Evolutionary conservation across 2,329 filamentous ascomycete species (phyloP), one percentile per base, ranked within the genome.

Genomic region (Aspergillus candidus): DNA sequence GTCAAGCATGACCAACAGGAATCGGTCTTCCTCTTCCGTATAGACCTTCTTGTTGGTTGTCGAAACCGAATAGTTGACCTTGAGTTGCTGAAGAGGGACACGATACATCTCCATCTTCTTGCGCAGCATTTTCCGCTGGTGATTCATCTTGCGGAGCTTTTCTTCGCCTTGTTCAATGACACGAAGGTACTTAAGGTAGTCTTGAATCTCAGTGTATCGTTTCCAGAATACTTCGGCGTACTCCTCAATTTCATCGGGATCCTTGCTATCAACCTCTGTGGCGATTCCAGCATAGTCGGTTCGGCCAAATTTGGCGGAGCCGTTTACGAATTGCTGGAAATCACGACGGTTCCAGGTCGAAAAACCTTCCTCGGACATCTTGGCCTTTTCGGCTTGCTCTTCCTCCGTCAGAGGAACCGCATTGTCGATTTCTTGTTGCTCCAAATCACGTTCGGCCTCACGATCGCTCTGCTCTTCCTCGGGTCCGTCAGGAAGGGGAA

Each of bases 1-100:
- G 69, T 98, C 89, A 5, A 98, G 77, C 70, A 96, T 84, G 39
- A 98, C 91, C 30, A 98, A 77, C 41, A 98, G 70, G 70, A 98
- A 98, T 3, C 93, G 82, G 63, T 98, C 93, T 66, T 98, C 93
- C 63, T 98, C 93, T 64, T 98, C 94, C 0, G 90, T 97, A 65
- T 98, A 98, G 1, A 98, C 90, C 73, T 98, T 98, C 74, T 98
- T 98, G 79, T 98, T 98, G 8, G 94, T 98, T 2, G 93, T 98
- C 6, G 89, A 95, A 22, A 98, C 93, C 0, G 90, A 95, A 69
- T 98, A 98, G 71, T 95, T 97, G 73, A 98, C 89, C 75, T 95
- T 95, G 60, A 98, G 82, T 68, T 98, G 93, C 67, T 98, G 93
- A 12, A 98, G 77, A 17, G 93, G 94, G 39, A 97, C 91, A n/a